Percentiles rank a stretch among this genome's conserved stretches.
Evolutionary conservation across 371 early-diverging fungal genomes (phyloP).

Genomic region (Rhizopus delemar): DNA sequence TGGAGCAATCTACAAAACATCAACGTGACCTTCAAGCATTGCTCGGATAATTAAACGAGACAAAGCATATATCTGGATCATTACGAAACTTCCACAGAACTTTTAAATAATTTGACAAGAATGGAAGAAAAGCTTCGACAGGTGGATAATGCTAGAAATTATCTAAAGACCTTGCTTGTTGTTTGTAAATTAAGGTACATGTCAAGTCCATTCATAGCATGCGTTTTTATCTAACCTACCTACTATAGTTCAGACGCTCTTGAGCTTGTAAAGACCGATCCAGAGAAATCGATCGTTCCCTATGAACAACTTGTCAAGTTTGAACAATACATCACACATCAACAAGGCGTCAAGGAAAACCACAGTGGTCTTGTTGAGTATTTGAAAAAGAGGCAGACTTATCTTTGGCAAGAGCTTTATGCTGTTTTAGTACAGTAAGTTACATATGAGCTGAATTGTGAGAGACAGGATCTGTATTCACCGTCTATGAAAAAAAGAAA

Average conservation of each 20-base stretch:
- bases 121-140: slow-evolving; percentile 30
- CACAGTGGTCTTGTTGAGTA: slow-evolving; percentile 27
- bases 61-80: slow-evolving; percentile 17
- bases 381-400: slow-evolving; percentile 25
- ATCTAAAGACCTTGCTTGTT: slow-evolving; percentile 38
- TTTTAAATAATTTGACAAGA: slow-evolving; percentile 14
- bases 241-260: slow-evolving; percentile 37
- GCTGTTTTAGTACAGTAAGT: slow-evolving; percentile 43
- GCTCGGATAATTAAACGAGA: slow-evolving; percentile 13
- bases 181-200: slow-evolving; percentile 39
- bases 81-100: slow-evolving; percentile 7
- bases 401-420: slow-evolving; percentile 45
- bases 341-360: slow-evolving; percentile 3
- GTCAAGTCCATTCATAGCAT: background rate
- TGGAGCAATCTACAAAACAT: slow-evolving; percentile 13
- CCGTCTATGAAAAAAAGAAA: slow-evolving; percentile 28
- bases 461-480: too few relatives aligned
- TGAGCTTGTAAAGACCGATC: slow-evolving; percentile 32
- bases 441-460: background rate
- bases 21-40: slow-evolving; percentile 17
- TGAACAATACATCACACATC: slow-evolving; percentile 20
- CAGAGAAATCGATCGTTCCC: slow-evolving; percentile 42
- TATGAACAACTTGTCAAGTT: slow-evolving; percentile 48
- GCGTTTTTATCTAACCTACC: background rate
- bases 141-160: slow-evolving; percentile 30